These are phyloP conservation scores for Hydrangea macrophylla DNA, from an alignment of 148 eudicot genomes.

Conservation along the genomic window DNA sequence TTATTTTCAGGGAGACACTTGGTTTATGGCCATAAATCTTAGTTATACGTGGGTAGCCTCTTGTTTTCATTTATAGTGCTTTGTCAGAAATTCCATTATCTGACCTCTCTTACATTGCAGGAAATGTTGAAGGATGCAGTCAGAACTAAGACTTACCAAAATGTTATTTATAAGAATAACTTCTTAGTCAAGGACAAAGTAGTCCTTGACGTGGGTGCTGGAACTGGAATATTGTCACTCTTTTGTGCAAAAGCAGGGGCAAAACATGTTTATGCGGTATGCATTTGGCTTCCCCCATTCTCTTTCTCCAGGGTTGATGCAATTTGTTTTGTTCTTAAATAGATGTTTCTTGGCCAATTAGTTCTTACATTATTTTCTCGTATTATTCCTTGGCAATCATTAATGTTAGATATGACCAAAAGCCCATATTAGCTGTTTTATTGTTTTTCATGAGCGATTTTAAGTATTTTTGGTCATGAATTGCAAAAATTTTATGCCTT, in stretches of 20 bases:
- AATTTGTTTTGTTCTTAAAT: not conserved
- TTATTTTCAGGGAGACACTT: too few species aligned
- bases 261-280: slow-evolving; percentile 96
- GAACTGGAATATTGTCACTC: slow-evolving; percentile 94
- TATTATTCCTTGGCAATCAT: not conserved
- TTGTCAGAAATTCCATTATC: not conserved
- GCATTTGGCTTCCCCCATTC: slow-evolving; percentile 14
- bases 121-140: slow-evolving; percentile 96
- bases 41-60: too few species aligned
- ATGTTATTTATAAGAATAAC: slow-evolving; percentile 77
- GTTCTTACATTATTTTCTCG: too few species aligned
- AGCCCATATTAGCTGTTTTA: too few species aligned
- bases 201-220: slow-evolving; percentile 98
- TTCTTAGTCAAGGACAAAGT: slow-evolving; percentile 88
- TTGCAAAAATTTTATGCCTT: too few species aligned
- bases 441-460: too few species aligned
- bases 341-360: too few species aligned
- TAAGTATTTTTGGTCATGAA: too few species aligned
- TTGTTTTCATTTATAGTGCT: not conserved
- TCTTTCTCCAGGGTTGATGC: too few species aligned
- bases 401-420: too few species aligned
- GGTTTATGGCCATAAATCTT: not conserved
- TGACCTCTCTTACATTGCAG: slow-evolving; percentile 50
- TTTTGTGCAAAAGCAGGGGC: slow-evolving; percentile 99
- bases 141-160: slow-evolving; percentile 94